phyloP scores from a whole-genome alignment of 148 eudicot species.

The Agrostemma githago region DNA sequence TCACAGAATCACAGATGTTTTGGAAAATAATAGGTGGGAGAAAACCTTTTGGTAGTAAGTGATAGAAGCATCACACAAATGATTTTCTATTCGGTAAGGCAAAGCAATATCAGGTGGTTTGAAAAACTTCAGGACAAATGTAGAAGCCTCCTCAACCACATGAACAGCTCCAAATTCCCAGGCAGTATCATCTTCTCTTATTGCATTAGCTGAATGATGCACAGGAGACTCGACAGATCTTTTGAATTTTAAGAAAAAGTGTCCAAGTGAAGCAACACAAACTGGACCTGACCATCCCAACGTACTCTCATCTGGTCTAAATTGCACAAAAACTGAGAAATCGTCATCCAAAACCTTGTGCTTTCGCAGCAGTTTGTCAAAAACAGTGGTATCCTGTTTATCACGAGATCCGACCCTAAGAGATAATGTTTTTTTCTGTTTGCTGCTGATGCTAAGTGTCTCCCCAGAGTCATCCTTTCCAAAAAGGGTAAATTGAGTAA shows the following conservation, averaged over 20 bases:
- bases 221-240: constrained; percentile 33
- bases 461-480: constrained; percentile 61
- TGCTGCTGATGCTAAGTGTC: constrained; percentile 49
- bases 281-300: constrained; percentile 95
- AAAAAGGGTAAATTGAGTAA: constrained; percentile 15
- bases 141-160: constrained; percentile 76
- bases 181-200: constrained; percentile 20
- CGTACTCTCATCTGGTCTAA: constrained; percentile 46
- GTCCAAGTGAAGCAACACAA: constrained; percentile 90
- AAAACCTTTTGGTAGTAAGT: constrained; percentile 86
- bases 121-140: constrained; percentile 67
- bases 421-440: constrained; percentile 54
- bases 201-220: constrained; percentile 32
- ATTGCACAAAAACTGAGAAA: constrained; percentile 58
- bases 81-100: constrained; percentile 89
- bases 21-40: constrained; percentile 11
- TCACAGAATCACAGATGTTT: not conserved
- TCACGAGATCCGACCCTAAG: constrained; percentile 38
- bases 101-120: constrained; percentile 54
- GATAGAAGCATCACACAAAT: constrained; percentile 55
- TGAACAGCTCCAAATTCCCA: constrained; percentile 73
- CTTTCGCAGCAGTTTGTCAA: constrained; percentile 68
- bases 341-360: constrained; percentile 66
- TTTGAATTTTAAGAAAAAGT: constrained; percentile 77
- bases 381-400: constrained; percentile 42